Base-by-base conservation (phyloP, 805 yeast species). In the Debaryomyces prosopidis region DNA sequence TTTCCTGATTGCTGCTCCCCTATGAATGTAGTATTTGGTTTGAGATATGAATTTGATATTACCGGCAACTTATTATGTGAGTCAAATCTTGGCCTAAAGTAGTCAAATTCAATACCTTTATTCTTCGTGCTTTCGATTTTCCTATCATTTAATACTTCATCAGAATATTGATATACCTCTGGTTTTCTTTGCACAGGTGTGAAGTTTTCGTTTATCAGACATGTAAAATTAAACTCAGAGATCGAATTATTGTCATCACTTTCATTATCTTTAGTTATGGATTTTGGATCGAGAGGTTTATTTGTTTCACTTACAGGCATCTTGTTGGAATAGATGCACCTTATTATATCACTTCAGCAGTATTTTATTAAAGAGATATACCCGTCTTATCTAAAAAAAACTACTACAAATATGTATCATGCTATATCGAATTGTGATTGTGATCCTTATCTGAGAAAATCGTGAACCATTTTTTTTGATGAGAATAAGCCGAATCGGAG, bases 1-100 rank as follows among this genome's bases (percentile, higher is more conserved):
- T 77, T 67, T 0, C 87, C 89, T 9, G 88, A 80, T 56, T 81
- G 85, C 57, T 87, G 95, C 17, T 81, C 76, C 2, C 95, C 95
- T 7, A 71, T 59, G 52, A 83, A 87, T 31, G 58, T 66, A 19
- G 87, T 73, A 38, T 86, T 84, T 2, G 90, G 84, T 45, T 79
- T 76, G 15, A 87, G 66, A 44, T 77, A 79, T 3, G 60, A 44
- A 47, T 58, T 42, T 78, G 70, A 10, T 74, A 81, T 58, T 17
- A 61, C 58, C 0, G 62, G 62, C 5, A 49, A 40, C 31, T 40
- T 48, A 17, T 40, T 44, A n/a, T 23, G 10, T 2, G 20, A 11
- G 28, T 27, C 28, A 23, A 34, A 34, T 17, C 37, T 18, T 12
- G 37, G 16, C 12, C 16, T 34, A 18, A 34, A 34, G 12, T 34